Conservation (phyloP, 768 basidiomycete species). For the Trametes punicea region DNA sequence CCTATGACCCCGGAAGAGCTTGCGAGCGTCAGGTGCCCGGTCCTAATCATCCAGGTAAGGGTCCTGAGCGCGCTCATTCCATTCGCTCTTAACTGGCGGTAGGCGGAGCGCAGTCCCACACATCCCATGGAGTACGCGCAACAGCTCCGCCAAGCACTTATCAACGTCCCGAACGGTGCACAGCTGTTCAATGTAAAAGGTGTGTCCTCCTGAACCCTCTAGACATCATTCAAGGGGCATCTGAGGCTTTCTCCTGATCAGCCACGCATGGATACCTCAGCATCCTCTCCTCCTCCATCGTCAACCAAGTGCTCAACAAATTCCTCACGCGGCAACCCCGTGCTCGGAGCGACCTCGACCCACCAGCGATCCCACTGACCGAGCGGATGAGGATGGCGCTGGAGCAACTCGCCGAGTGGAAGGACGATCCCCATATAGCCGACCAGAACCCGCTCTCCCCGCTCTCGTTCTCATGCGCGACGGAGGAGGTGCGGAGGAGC, state of each 20-base stretch:
- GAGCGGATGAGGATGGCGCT: slow-evolving; percentile 59
- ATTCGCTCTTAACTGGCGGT: no score
- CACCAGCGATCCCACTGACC: slow-evolving; percentile 32
- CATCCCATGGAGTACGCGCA: slow-evolving; percentile 59
- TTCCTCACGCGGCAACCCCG: slow-evolving; percentile 58
- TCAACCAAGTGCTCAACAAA: slow-evolving; percentile 59
- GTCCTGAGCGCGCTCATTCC: not conserved
- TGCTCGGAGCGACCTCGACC: slow-evolving; percentile 45
- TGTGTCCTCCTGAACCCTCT: slow-evolving; percentile 23
- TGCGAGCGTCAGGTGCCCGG: slow-evolving; percentile 56
- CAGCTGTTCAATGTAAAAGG: slow-evolving; percentile 64
- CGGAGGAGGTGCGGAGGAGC: slow-evolving; percentile 46
- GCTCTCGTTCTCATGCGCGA: slow-evolving; percentile 65
- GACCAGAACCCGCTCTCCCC: slow-evolving; percentile 54
- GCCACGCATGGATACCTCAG: slow-evolving; percentile 46
- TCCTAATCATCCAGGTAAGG: slow-evolving; percentile 65
- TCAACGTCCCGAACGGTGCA: slow-evolving; percentile 44
- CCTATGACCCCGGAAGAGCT: slow-evolving; percentile 47
- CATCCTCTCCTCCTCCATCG: slow-evolving; percentile 54
- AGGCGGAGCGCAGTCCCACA: slow-evolving; percentile 61
- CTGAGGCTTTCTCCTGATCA: not conserved
- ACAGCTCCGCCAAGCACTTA: slow-evolving; percentile 44
- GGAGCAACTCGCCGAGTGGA: slow-evolving; percentile 48
- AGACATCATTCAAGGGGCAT: not conserved
- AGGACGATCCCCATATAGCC: slow-evolving; percentile 42